Conservation (phyloP, 768 basidiomycete species). For the Phaeotremella fagi region DNA sequence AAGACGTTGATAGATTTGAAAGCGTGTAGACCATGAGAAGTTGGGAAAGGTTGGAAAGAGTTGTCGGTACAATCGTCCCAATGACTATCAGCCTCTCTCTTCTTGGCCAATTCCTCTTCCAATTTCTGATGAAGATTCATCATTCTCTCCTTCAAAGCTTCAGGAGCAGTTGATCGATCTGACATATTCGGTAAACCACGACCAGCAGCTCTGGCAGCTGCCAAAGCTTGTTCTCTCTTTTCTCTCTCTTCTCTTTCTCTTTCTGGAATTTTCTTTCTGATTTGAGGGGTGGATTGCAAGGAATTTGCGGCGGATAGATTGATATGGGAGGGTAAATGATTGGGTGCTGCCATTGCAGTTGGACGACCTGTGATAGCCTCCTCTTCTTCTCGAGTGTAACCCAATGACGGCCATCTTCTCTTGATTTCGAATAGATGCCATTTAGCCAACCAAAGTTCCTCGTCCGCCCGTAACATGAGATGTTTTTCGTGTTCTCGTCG, state of each 20-base stretch:
- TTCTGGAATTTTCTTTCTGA: constrained; percentile 22
- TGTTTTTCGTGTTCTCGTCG: constrained; percentile 73
- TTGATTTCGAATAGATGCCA: constrained; percentile 72
- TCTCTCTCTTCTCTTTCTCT: constrained; percentile 42
- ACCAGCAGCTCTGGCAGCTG: constrained; percentile 13
- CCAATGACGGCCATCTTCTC: constrained; percentile 55
- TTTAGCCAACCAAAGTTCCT: constrained; percentile 72
- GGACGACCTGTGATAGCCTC: constrained; percentile 44
- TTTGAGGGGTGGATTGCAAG: constrained; percentile 13
- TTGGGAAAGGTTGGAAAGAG: constrained; percentile 63
- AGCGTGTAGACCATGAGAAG: constrained; percentile 54
- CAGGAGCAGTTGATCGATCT: constrained; percentile 48
- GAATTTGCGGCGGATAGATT: too few species aligned
- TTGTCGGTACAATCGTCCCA: constrained; percentile 87
- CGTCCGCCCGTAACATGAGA: constrained; percentile 58
- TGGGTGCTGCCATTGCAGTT: neutral
- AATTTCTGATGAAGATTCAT: constrained; percentile 59
- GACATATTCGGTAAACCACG: constrained; percentile 43
- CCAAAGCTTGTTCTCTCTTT: constrained; percentile 29
- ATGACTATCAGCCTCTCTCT: constrained; percentile 68
- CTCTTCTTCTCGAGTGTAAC: constrained; percentile 50
- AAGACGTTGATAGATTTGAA: constrained; percentile 44
- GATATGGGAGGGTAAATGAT: neutral
- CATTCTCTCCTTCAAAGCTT: constrained; percentile 55
- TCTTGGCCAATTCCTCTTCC: constrained; percentile 59